A percentile compares a stretch with the other conserved stretches of the same genome.
phyloP scores from a whole-genome alignment of 805 yeast species.

The Wickerhamomyces subpelliculosus region DNA sequence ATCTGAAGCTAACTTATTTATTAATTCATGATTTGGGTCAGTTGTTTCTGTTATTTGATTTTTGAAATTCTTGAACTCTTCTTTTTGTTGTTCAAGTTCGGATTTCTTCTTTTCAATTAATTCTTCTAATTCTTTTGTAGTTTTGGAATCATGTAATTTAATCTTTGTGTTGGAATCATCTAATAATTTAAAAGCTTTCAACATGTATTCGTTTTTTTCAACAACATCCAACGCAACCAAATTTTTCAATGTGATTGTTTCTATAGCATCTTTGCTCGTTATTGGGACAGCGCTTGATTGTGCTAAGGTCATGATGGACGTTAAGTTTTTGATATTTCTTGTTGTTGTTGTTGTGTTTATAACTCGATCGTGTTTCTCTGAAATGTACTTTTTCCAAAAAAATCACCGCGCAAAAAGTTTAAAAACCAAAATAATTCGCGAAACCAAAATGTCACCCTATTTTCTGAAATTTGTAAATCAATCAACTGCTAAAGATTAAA shows the following conservation, averaged over 20 bases:
- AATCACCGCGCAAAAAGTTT: no score
- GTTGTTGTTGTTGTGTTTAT: not conserved
- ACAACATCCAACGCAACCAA: slow-evolving; percentile 19
- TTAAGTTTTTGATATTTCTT: not conserved
- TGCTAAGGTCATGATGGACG: slow-evolving; percentile 11
- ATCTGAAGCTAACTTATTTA: slow-evolving; percentile 12
- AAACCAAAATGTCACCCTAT: no score
- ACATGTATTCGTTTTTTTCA: slow-evolving; percentile 16
- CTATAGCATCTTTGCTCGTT: slow-evolving; percentile 8
- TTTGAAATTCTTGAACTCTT: slow-evolving; percentile 8
- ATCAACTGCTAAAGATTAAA: no score
- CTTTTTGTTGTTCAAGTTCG: slow-evolving; percentile 1
- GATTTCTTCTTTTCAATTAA: slow-evolving; percentile 5
- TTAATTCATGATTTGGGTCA: slow-evolving; percentile 5
- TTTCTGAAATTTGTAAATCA: no score
- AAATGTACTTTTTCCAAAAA: no score
- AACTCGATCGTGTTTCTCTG: no score
- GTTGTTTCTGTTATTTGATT: not conserved
- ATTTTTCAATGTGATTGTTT: slow-evolving; percentile 21
- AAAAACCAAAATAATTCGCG: no score
- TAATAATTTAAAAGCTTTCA: slow-evolving; percentile 14
- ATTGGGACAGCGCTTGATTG: slow-evolving; percentile 17
- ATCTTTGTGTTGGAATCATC: slow-evolving; percentile 9
- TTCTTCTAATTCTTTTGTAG: slow-evolving; percentile 6
- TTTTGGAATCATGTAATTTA: not conserved